phyloP scores from a whole-genome alignment of 768 basidiomycete genomes.

The Xerocomellus intermedius region DNA sequence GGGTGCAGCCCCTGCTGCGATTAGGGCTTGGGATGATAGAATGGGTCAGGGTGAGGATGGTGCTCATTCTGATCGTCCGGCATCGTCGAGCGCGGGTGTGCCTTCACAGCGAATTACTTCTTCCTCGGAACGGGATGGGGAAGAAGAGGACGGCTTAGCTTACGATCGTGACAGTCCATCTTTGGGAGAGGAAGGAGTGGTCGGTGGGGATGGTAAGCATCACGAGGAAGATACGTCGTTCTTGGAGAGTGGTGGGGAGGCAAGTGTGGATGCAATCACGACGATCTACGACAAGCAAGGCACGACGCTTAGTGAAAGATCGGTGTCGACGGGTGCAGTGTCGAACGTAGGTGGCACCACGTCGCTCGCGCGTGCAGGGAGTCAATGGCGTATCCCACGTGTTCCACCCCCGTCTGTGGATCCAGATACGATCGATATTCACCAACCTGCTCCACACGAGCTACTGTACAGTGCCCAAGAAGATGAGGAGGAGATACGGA shows the following conservation, averaged over 20 bases:
- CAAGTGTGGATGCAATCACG: neutral
- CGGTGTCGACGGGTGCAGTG: constrained; percentile 5
- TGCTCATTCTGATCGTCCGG: constrained; percentile 30
- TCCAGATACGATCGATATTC: constrained; percentile 13
- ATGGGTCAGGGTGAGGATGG: constrained; percentile 32
- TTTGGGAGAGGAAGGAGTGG: constrained; percentile 1
- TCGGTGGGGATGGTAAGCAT: constrained; percentile 11
- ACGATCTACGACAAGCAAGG: neutral
- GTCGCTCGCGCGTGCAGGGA: constrained; percentile 16
- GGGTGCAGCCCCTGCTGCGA: constrained; percentile 40
- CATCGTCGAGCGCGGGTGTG: constrained; percentile 33
- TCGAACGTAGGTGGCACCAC: neutral
- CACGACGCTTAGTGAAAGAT: constrained; percentile 3
- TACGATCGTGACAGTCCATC: constrained; percentile 24
- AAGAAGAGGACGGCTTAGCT: constrained; percentile 24
- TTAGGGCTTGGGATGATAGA: constrained; percentile 38
- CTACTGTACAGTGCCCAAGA: constrained; percentile 10
- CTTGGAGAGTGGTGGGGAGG: constrained; percentile 10
- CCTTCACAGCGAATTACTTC: constrained; percentile 35
- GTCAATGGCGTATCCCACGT: constrained; percentile 30
- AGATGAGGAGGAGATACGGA: constrained; percentile 30
- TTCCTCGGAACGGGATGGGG: constrained; percentile 32
- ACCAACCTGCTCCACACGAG: constrained; percentile 1
- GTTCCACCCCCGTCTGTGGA: constrained; percentile 41
- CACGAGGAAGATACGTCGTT: constrained; percentile 10